Base-by-base conservation (phyloP, 2,329 filamentous ascomycete genomes). In the Dactylonectria macrodidyma region DNA sequence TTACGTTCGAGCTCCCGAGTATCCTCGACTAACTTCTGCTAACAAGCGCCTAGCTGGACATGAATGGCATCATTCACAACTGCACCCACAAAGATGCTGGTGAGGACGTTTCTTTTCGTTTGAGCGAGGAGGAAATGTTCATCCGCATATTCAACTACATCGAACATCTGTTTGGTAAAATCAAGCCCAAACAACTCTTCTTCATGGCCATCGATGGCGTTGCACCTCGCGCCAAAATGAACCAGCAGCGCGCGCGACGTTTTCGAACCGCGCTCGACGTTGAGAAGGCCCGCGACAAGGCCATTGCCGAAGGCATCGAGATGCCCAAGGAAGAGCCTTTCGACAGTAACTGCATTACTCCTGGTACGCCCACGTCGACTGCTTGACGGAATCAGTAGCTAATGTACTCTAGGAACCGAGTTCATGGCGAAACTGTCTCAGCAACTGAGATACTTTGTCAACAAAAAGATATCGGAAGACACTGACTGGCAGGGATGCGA, bases 121-220 rank as follows among this genome's bases (percentile, higher is more conserved):
- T 98, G 83, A 95, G 92, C 65, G 97, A 99, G 81, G 95, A 99
- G 81, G 94, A 98, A 82, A 99, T 99, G 96, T 99, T 99, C 80
- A 98, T 99, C 75, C 93, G 95, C 66, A 99, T 99, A 77, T 99
- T 99, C 89, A 98, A 98, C 84, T 99, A 99, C 81, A 99, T 99
- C 73, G 96, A 99, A 82, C 96, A 99, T 84, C 84, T 99, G 60
- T 99, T 97, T 81, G 95, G 95, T 76, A 99, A 98, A 83, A 99
- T 99, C 80, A 98, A 98, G 82, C 96, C 96, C 12, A 95, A 97
- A 84, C 92, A 98, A 86, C 89, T 99, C 41, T 99, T 99, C 84
- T 99, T 98, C 86, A 99, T 99, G 96, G 97, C 96, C 58, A 96
- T 99, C 72, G 96, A 99, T 78, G 96, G 96, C 77, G 97, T 99